A percentile compares a stretch with the other conserved stretches of the same genome.
Conservation (phyloP, 441 rosid genomes). For the Lepidium campestre region DNA sequence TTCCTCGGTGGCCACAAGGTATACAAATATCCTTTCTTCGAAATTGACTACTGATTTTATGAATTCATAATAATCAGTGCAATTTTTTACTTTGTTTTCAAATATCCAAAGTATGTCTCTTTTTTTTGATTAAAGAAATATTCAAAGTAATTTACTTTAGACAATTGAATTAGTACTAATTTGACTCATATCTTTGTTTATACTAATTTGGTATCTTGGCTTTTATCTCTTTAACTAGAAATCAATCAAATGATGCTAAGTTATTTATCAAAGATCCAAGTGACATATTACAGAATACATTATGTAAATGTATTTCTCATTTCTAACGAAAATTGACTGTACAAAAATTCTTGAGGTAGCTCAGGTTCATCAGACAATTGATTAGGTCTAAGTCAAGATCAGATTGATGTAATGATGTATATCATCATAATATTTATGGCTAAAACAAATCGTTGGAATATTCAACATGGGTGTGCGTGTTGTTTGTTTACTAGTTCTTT, state of each 20-base stretch:
- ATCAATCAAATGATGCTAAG: background rate
- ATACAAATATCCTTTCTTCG: background rate
- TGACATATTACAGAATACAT: background rate
- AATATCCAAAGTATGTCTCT: background rate
- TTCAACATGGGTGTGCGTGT: background rate
- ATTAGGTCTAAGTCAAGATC: background rate
- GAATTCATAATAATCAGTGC: background rate
- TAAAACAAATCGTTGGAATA: background rate
- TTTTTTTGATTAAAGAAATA: too few species aligned
- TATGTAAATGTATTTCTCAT: background rate
- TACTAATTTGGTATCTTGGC: background rate
- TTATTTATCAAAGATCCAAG: background rate
- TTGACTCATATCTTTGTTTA: background rate
- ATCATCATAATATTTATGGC: background rate
- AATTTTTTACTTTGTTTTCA: background rate
- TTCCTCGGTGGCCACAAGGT: constrained; percentile 69
- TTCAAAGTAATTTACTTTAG: background rate
- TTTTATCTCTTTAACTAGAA: background rate
- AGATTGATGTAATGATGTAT: background rate
- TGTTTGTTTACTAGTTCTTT: background rate
- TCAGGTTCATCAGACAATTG: background rate
- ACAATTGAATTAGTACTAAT: background rate
- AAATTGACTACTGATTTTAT: background rate
- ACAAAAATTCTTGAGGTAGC: background rate
- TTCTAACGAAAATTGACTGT: background rate